Evolutionary conservation across 2,329 filamentous ascomycete genomes (phyloP).

Genomic region (Fusarium sp.): DNA sequence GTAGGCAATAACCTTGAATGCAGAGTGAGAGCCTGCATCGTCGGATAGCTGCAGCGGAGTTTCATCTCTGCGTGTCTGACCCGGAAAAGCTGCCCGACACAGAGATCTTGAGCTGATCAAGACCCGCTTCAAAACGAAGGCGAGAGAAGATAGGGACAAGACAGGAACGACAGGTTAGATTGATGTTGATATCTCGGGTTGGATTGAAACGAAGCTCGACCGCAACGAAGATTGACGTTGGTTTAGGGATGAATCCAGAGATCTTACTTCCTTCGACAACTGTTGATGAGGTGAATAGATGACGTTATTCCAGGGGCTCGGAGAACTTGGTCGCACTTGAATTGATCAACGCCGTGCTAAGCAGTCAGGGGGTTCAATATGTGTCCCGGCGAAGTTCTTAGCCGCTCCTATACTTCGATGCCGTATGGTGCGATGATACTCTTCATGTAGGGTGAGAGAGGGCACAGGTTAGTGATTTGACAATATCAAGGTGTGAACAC

Average conservation of each 20-base stretch:
- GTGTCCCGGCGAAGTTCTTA: not conserved
- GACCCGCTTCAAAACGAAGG: not conserved
- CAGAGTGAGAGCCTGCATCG: not conserved
- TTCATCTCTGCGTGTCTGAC: slow-evolving; percentile 1
- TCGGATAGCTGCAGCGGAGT: not conserved
- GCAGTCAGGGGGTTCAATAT: not conserved
- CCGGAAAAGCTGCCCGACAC: not conserved
- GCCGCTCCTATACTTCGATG: not conserved
- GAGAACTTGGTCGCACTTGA: not conserved
- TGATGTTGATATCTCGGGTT: not conserved
- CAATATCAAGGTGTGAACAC: not conserved
- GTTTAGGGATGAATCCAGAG: not conserved
- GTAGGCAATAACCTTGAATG: slow-evolving; percentile 2
- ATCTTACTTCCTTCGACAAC: not conserved
- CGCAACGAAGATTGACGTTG: not conserved
- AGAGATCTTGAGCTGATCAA: not conserved
- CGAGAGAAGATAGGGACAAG: not conserved
- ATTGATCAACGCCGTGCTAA: not conserved
- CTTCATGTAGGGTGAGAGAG: too few relatives aligned
- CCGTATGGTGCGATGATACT: not conserved
- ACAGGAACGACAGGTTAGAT: not conserved
- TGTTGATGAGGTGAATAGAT: not conserved
- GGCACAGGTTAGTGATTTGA: not conserved
- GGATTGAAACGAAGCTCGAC: not conserved
- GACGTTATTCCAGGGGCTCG: not conserved